Evolutionary conservation across 164 flowering plant genomes (phyloP).

Genomic region (Vitis cinerea): DNA sequence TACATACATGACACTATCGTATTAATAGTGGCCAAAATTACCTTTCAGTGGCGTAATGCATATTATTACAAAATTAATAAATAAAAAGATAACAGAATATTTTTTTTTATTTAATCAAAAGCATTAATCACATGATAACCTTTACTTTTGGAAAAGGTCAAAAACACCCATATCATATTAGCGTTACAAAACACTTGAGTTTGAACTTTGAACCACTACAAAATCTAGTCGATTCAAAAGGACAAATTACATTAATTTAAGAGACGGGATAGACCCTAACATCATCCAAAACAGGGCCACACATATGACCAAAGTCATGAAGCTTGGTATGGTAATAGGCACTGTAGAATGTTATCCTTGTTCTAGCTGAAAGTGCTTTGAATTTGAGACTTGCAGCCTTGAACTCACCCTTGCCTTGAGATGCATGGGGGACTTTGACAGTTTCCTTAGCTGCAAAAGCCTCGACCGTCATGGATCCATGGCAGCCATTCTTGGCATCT

Average conservation of each 20-base stretch:
- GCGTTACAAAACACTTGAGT: no score
- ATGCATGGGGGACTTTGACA: conserved; percentile 25
- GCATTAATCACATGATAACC: no score
- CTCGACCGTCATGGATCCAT: conserved; percentile 46
- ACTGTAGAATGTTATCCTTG: conserved; percentile 42
- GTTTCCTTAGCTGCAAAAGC: conserved; percentile 39
- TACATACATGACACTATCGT: no score
- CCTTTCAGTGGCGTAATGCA: no score
- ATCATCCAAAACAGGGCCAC: conserved; percentile 47
- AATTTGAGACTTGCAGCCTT: conserved; percentile 29
- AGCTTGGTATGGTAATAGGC: conserved; percentile 40
- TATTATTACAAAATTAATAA: no score
- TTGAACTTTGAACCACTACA: no score
- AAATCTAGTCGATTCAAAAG: not conserved
- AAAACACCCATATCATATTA: no score
- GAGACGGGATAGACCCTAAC: conserved; percentile 20
- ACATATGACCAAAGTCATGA: conserved; percentile 39
- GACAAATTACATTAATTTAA: not conserved
- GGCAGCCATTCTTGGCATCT: conserved; percentile 48
- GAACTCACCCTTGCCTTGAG: conserved; percentile 37
- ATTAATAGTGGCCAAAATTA: no score
- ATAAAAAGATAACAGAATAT: no score
- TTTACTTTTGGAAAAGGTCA: no score
- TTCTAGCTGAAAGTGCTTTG: conserved; percentile 26
- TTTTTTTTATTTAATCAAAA: no score